Conservation (phyloP, 148 eudicot genomes). For the Rhododendron ferrugineum region DNA sequence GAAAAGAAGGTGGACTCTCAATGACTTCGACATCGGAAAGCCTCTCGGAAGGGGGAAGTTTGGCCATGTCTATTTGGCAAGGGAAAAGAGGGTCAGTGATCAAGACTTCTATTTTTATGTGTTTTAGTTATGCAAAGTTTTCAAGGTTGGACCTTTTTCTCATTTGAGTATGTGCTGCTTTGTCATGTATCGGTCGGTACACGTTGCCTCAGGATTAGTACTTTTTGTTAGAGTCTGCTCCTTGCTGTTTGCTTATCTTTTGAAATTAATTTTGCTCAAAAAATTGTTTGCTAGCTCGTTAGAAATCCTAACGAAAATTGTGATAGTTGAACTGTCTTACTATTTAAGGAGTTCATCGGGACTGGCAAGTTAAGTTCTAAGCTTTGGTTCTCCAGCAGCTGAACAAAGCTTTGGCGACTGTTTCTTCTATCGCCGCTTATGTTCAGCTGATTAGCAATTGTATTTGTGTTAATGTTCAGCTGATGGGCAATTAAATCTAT, state of each 20-base stretch:
- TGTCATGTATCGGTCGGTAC: no score
- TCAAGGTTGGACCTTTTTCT: neutral
- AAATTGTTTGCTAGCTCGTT: no score
- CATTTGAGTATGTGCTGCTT: neutral
- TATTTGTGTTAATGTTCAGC: no score
- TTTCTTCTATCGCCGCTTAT: neutral
- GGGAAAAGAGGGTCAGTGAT: conserved; percentile 77
- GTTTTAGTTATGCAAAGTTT: neutral
- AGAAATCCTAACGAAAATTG: no score
- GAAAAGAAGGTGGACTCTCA: conserved; percentile 77
- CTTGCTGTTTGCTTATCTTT: no score
- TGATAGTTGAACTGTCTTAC: no score
- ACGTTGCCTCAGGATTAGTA: no score
- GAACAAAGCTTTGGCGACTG: neutral
- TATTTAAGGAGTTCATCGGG: no score
- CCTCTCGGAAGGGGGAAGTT: conserved; percentile 97
- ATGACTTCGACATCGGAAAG: conserved; percentile 88
- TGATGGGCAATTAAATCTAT: neutral
- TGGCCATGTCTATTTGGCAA: conserved; percentile 86
- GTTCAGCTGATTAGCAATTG: neutral
- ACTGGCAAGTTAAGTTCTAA: no score
- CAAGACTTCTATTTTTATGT: neutral
- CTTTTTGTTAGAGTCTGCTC: no score
- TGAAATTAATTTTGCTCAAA: no score
- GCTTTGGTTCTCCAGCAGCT: no score